These are phyloP conservation scores for Podospora pseudoanserina DNA, from an alignment of 495 filamentous ascomycete genomes.

Conservation along the genomic window DNA sequence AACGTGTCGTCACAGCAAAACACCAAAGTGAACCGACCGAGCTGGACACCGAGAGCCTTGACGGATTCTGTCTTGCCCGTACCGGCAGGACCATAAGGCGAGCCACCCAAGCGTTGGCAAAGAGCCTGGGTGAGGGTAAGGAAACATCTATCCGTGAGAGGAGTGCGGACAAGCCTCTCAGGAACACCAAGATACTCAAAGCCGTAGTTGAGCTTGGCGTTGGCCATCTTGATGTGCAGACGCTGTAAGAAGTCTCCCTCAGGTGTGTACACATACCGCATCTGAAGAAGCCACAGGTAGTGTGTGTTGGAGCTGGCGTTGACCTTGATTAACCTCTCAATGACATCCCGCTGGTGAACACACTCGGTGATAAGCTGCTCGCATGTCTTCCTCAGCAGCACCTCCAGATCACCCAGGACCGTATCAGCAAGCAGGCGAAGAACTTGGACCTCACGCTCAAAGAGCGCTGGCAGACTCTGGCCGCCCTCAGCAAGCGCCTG, in stretches of 20 bases:
- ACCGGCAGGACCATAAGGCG: constrained; percentile 94
- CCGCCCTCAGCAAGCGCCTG: constrained; percentile 68
- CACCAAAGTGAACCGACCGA: constrained; percentile 94
- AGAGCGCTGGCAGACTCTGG: constrained; percentile 59
- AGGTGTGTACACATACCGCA: constrained; percentile 87
- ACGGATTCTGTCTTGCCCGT: constrained; percentile 99
- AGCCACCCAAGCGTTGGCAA: constrained; percentile 91
- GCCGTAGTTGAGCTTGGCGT: constrained; percentile 90
- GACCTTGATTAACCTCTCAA: constrained; percentile 72
- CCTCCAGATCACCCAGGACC: constrained; percentile 85
- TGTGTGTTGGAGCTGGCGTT: constrained; percentile 76
- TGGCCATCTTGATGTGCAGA: constrained; percentile 92
- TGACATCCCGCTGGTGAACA: constrained; percentile 91
- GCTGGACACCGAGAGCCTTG: constrained; percentile 92
- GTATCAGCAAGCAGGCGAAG: constrained; percentile 79
- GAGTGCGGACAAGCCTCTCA: constrained; percentile 91
- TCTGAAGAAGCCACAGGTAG: constrained; percentile 92
- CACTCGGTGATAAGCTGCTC: constrained; percentile 99
- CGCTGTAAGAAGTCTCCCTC: constrained; percentile 80
- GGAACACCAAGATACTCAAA: constrained; percentile 97
- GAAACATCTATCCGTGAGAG: constrained; percentile 96
- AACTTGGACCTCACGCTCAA: constrained; percentile 71
- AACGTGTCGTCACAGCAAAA: constrained; percentile 99
- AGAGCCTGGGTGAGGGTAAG: constrained; percentile 93
- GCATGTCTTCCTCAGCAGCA: constrained; percentile 88